A percentile compares a stretch with the other conserved stretches of the same genome.
phyloP scores from a whole-genome alignment of 371 early-diverging fungal genomes.

The Syncephalastrum sp. region DNA sequence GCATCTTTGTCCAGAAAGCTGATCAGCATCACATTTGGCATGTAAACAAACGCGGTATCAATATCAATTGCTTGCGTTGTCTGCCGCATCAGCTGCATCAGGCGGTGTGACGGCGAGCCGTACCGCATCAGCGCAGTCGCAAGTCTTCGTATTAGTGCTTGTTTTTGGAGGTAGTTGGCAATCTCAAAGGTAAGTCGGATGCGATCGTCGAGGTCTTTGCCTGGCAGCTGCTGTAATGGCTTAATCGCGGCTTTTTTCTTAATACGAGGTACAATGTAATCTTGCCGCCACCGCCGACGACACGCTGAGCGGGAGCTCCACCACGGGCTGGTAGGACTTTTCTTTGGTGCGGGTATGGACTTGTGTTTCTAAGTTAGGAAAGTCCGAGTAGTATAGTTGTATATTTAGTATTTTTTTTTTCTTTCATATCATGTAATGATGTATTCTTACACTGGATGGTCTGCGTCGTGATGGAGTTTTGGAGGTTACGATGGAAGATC shows the following conservation, averaged over 20 bases:
- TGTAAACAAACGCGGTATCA: constrained; percentile 52
- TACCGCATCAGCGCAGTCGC: constrained; percentile 38
- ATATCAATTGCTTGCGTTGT: constrained; percentile 44
- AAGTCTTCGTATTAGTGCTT: constrained; percentile 38
- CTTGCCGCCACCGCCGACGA: too few relatives aligned
- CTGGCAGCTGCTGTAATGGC: neutral
- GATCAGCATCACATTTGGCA: constrained; percentile 64
- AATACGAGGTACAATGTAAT: constrained; percentile 1
- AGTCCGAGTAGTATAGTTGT: too few relatives aligned
- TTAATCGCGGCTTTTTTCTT: too few relatives aligned
- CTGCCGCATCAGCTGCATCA: constrained; percentile 32
- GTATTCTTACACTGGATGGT: too few relatives aligned
- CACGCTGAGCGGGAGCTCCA: too few relatives aligned
- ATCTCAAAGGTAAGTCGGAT: constrained; percentile 37
- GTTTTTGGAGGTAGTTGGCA: constrained; percentile 39
- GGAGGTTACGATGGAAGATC: too few relatives aligned
- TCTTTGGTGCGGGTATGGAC: too few relatives aligned
- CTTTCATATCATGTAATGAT: too few relatives aligned
- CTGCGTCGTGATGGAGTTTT: too few relatives aligned
- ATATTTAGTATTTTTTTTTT: too few relatives aligned
- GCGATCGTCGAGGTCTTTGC: constrained; percentile 22
- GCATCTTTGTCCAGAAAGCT: constrained; percentile 62
- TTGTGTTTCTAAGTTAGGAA: too few relatives aligned
- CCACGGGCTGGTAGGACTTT: too few relatives aligned
- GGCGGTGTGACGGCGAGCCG: constrained; percentile 45